Conservation (phyloP, 768 basidiomycete genomes). For the Lentinus brumalis region DNA sequence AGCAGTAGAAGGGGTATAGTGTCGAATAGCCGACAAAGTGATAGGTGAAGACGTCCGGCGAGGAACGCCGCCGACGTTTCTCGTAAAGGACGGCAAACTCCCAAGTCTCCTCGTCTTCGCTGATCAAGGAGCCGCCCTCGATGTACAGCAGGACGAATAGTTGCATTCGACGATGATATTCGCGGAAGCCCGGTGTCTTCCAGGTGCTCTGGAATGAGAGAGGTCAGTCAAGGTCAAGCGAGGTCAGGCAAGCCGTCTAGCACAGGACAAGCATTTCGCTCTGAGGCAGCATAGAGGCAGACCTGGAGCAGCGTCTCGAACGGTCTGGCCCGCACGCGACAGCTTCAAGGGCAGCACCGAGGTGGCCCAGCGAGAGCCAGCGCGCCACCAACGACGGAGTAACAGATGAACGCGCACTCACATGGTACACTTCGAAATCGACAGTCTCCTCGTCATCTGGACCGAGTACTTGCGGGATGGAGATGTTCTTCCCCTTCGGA, state of each 20-base stretch:
- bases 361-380: background rate
- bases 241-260: too few relatives aligned
- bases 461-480: slow-evolving; percentile 38
- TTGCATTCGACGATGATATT: slow-evolving; percentile 92
- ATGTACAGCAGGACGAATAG: slow-evolving; percentile 93
- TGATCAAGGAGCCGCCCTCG: slow-evolving; percentile 93
- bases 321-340: background rate
- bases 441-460: slow-evolving; percentile 60
- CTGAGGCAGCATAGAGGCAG: too few relatives aligned
- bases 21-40: slow-evolving; percentile 96
- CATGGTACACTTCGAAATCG: slow-evolving; percentile 92
- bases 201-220: slow-evolving; percentile 65
- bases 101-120: slow-evolving; percentile 92
- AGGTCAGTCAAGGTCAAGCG: slow-evolving; percentile 1
- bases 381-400: background rate
- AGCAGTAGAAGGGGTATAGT: slow-evolving; percentile 94
- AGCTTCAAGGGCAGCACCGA: background rate
- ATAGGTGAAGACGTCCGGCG: slow-evolving; percentile 60
- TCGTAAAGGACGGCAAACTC: slow-evolving; percentile 93
- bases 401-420: slow-evolving; percentile 39
- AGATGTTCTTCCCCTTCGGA: slow-evolving; percentile 57
- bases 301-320: background rate
- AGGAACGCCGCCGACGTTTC: slow-evolving; percentile 64
- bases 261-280: too few relatives aligned
- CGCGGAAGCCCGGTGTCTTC: slow-evolving; percentile 83